Evolutionary conservation across 495 filamentous ascomycete genomes (phyloP), one percentile per base, ranked within the genome.

Genomic region (Penicillium goetzii): DNA sequence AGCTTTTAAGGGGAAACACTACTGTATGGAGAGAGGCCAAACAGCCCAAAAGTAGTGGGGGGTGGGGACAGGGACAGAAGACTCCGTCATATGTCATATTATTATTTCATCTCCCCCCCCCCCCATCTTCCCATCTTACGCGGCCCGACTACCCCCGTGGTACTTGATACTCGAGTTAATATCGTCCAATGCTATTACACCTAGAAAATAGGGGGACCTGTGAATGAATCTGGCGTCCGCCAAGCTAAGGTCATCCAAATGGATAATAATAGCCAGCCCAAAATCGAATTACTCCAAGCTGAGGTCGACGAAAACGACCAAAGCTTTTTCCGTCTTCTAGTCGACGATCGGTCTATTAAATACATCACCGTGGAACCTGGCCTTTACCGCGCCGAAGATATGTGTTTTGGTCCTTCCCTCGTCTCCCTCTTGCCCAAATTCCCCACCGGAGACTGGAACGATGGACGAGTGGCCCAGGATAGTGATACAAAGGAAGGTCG

Each of bases 1-100:
- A 66, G 62, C 66, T 61, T 73, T 71, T 71, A 71, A 71, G 68
- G 70, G 70, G 68, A 73, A 73, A 36, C 53, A 30, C 54, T 26
- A 43, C 62, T n/a, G n/a, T n/a, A n/a, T n/a, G n/a, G n/a, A 55
- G 59, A 60, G 53, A 63, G 53, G 36, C 33, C 19, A 21, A 38
- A 45, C 17, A 15, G 12, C 15, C 26, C 30, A n/a, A 33, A 33
- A 23, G 50, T 14, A 32, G 26, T 9, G 30, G n/a, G 4, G 21
- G 26, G 33, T 43, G 26, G 57, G 56, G 28, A 9, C 23, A 33
- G 32, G 17, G 6, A 32, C 19, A 43, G 26, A 19, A 25, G 34
- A 32, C 21, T 47, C 45, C 45, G 58, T 59, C 57, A 51, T 50
- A 28, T 25, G 4, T 30, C 40, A n/a, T 19, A n/a, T n/a, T n/a